phyloP scores from a whole-genome alignment of 768 basidiomycete species.

The Tulasnella calospora region DNA sequence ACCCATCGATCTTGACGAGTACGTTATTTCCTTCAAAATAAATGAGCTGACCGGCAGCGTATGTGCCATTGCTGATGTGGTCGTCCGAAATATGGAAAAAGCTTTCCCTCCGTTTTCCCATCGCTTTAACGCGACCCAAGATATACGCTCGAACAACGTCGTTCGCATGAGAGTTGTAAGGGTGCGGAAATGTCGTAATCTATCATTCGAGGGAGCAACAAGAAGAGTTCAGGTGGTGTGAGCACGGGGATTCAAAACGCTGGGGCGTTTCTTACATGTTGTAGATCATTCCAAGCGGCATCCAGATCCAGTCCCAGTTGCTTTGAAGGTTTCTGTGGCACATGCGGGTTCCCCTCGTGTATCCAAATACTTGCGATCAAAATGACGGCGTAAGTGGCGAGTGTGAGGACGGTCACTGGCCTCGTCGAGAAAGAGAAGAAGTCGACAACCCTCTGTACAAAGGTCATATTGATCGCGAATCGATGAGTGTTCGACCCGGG shows the following conservation, averaged over 20 bases:
- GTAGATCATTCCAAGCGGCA: conserved; percentile 54
- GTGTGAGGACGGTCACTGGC: conserved; percentile 46
- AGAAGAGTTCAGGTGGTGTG: conserved; percentile 4
- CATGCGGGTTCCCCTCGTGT: conserved; percentile 10
- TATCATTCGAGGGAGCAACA: conserved; percentile 28
- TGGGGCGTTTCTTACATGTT: conserved; percentile 33
- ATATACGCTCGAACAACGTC: conserved; percentile 60
- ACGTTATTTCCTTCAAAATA: conserved; percentile 44
- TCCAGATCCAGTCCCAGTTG: conserved; percentile 21
- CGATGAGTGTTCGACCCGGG: background rate
- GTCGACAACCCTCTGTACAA: conserved; percentile 32
- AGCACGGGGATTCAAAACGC: background rate
- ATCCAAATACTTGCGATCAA: conserved; percentile 34
- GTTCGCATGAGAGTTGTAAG: conserved; percentile 74
- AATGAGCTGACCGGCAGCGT: conserved; percentile 52
- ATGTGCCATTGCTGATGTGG: conserved; percentile 34
- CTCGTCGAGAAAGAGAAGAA: conserved; percentile 41
- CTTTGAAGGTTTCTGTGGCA: conserved; percentile 5
- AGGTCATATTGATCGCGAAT: conserved; percentile 31
- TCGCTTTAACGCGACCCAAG: conserved; percentile 47
- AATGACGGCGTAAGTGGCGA: conserved; percentile 47
- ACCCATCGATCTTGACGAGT: conserved; percentile 58
- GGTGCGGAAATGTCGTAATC: conserved; percentile 68
- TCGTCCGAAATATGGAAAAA: conserved; percentile 46
- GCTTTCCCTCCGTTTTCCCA: conserved; percentile 40